A percentile compares a stretch with the other conserved stretches of the same genome.
These are phyloP conservation scores for Elaeis guineensis DNA, from an alignment of 176 grass and related monocot species.

Conservation along the genomic window DNA sequence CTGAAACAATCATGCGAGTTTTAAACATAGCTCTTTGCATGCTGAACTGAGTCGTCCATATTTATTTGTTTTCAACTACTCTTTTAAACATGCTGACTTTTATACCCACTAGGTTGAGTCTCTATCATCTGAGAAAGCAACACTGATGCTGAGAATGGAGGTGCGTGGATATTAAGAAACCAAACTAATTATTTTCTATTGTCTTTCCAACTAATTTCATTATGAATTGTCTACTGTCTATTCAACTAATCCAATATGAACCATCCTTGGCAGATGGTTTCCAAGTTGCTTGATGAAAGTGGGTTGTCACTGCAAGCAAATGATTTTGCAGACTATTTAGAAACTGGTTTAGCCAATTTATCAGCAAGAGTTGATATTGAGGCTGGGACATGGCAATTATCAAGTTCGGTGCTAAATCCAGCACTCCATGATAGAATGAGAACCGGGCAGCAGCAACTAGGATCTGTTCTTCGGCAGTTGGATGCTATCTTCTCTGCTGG, in stretches of 20 bases:
- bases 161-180: neutral
- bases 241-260: neutral
- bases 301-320: conserved; percentile 7
- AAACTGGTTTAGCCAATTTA: conserved; percentile 21
- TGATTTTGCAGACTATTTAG: too few relatives aligned
- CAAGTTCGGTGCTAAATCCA: conserved; percentile 19
- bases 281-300: conserved; percentile 46
- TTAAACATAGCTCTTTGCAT: too few relatives aligned
- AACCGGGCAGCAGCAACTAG: conserved; percentile 48
- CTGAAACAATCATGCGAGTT: too few relatives aligned
- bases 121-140: conserved; percentile 22
- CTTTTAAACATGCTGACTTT: neutral
- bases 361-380: conserved; percentile 56
- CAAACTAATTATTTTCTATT: too few relatives aligned
- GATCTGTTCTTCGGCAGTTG: conserved; percentile 53
- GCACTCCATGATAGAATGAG: conserved; percentile 39
- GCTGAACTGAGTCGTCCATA: too few relatives aligned
- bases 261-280: conserved; percentile 38
- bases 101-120: conserved; percentile 3
- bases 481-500: conserved; percentile 81
- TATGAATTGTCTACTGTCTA: too few relatives aligned
- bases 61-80: too few relatives aligned
- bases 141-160: conserved; percentile 7
- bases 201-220: too few relatives aligned
- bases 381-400: conserved; percentile 25